phyloP scores from a whole-genome alignment of 805 yeast genomes.

The Teunomyces stri region DNA sequence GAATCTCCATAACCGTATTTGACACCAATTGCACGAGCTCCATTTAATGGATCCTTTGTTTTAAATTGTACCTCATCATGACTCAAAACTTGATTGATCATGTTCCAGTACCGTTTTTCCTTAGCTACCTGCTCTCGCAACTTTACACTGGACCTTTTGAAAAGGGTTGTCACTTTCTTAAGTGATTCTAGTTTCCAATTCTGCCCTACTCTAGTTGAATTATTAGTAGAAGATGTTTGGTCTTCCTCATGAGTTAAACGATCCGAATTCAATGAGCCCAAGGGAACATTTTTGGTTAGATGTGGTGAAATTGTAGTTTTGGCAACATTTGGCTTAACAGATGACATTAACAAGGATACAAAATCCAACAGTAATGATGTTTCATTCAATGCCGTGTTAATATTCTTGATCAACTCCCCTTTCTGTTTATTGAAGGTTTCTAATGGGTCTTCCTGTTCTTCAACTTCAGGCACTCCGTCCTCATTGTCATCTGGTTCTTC shows the following conservation, averaged over 20 bases:
- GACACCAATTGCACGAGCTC: constrained; percentile 63
- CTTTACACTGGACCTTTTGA: constrained; percentile 50
- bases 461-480: constrained; percentile 4
- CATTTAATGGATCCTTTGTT: constrained; percentile 49
- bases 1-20: constrained; percentile 91
- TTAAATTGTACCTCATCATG: constrained; percentile 66
- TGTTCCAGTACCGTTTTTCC: constrained; percentile 70
- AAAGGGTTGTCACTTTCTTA: constrained; percentile 48
- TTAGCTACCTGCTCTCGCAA: constrained; percentile 53
- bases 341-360: constrained; percentile 76
- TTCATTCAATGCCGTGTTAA: constrained; percentile 78
- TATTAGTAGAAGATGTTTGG: constrained; percentile 16
- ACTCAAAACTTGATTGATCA: constrained; percentile 42
- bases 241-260: constrained; percentile 24
- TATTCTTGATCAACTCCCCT: constrained; percentile 48
- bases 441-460: constrained; percentile 18
- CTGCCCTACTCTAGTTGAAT: constrained; percentile 45
- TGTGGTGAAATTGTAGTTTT: constrained; percentile 86
- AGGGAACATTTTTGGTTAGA: constrained; percentile 66
- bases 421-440: constrained; percentile 50
- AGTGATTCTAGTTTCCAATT: constrained; percentile 88
- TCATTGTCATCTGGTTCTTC: constrained; percentile 2
- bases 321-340: constrained; percentile 82
- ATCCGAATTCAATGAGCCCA: constrained; percentile 67
- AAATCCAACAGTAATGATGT: constrained; percentile 86